Evolutionary conservation across 192 early-diverging fungal genomes (phyloP).

Genomic region (Lobosporangium transversale): DNA sequence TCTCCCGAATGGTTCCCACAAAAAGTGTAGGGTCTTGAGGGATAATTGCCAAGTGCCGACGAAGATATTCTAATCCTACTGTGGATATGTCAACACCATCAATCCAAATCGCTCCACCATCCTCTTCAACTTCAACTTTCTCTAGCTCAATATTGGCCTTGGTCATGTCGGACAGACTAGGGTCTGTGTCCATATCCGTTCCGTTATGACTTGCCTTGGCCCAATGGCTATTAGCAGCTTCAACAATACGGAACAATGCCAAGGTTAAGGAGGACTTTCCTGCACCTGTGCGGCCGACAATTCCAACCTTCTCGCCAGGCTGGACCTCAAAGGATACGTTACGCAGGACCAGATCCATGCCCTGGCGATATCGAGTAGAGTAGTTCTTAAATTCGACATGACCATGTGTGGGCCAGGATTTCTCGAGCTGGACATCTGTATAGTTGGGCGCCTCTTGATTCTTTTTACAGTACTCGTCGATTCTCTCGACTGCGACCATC

Average conservation of each 20-base stretch:
- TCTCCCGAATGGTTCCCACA: constrained; percentile 62
- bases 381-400: constrained; percentile 76
- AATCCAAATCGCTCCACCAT: constrained; percentile 55
- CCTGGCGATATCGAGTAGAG: constrained; percentile 81
- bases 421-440: constrained; percentile 54
- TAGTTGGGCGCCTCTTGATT: constrained; percentile 55
- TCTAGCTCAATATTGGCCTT: not conserved
- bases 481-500: constrained; percentile 79
- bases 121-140: constrained; percentile 27
- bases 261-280: constrained; percentile 61
- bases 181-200: constrained; percentile 12
- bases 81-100: constrained; percentile 48
- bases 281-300: constrained; percentile 65
- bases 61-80: constrained; percentile 66
- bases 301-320: constrained; percentile 75
- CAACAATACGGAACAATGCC: constrained; percentile 58
- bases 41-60: constrained; percentile 76
- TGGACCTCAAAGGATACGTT: constrained; percentile 63
- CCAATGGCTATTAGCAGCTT: constrained; percentile 51
- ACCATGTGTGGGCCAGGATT: constrained; percentile 80
- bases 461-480: constrained; percentile 67
- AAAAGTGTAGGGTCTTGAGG: constrained; percentile 82
- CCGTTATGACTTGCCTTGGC: constrained; percentile 19
- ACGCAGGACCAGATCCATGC: constrained; percentile 79
- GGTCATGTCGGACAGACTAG: not conserved